A percentile compares a stretch with the other conserved stretches of the same genome.
Conservation (phyloP, 2,329 filamentous ascomycete species). For the Chrysoporthe cubensis region DNA sequence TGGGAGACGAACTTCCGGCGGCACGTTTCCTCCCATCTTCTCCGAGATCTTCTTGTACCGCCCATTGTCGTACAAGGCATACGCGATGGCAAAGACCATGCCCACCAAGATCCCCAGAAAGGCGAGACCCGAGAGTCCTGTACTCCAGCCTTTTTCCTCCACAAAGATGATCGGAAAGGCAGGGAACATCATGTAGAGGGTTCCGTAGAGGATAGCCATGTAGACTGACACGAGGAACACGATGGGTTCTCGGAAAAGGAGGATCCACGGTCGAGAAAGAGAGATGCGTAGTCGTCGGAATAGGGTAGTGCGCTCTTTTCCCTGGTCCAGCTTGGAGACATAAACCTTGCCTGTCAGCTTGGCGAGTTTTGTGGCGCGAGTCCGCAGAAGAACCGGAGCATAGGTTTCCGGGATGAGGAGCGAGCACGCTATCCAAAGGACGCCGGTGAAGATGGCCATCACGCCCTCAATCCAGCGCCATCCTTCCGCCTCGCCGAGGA, state of each 20-base stretch:
- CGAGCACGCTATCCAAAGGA: constrained; percentile 59
- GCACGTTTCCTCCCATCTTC: constrained; percentile 55
- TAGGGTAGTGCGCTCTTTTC: constrained; percentile 44
- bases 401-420: constrained; percentile 64
- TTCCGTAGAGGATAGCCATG: constrained; percentile 33
- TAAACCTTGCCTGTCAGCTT: constrained; percentile 60
- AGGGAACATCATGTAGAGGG: constrained; percentile 50
- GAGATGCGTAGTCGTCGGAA: constrained; percentile 59
- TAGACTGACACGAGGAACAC: constrained; percentile 24
- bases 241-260: constrained; percentile 71
- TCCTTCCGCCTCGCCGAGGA: constrained; percentile 64
- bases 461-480: constrained; percentile 75
- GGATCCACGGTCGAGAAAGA: constrained; percentile 67
- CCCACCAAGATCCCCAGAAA: constrained; percentile 73
- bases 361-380: constrained; percentile 55
- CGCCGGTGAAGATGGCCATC: constrained; percentile 65
- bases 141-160: constrained; percentile 59
- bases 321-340: constrained; percentile 54
- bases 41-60: constrained; percentile 53
- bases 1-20: constrained; percentile 68
- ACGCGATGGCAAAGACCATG: constrained; percentile 62
- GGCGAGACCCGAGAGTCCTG: constrained; percentile 64
- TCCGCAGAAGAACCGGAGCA: constrained; percentile 59
- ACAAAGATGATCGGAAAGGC: constrained; percentile 71
- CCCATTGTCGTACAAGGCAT: constrained; percentile 59